These are phyloP conservation scores for Hanseniaspora gamundiae DNA, from an alignment of 1,139 yeast genomes.

Conservation along the genomic window DNA sequence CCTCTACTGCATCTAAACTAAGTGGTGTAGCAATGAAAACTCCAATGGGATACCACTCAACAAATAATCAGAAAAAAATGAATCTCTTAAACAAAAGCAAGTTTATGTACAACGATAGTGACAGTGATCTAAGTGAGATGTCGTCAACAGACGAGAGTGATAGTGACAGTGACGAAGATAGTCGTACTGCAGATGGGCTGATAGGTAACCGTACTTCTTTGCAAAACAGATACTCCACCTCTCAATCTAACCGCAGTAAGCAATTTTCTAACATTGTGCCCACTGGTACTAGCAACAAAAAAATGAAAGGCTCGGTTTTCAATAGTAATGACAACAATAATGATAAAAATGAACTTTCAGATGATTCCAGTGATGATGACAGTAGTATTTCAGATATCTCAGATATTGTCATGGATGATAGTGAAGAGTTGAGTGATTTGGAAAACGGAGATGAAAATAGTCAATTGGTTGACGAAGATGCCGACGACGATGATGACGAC, in stretches of 20 bases:
- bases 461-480: slow-evolving; percentile 8
- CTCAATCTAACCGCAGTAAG: background rate
- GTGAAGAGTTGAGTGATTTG: slow-evolving; percentile 4
- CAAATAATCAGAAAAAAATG: background rate
- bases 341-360: background rate
- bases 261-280: background rate
- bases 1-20: too few species aligned
- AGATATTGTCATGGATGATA: slow-evolving; percentile 2
- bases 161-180: background rate
- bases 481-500: slow-evolving; percentile 17
- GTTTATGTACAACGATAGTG: background rate
- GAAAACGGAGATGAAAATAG: slow-evolving; percentile 5
- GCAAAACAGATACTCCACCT: too few species aligned
- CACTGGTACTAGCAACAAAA: background rate
- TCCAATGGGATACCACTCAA: too few species aligned
- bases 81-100: background rate
- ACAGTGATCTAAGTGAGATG: background rate
- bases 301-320: background rate
- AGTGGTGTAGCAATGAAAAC: too few species aligned
- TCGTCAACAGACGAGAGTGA: background rate
- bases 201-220: background rate
- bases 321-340: background rate
- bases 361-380: background rate
- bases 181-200: background rate
- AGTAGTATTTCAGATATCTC: slow-evolving; percentile 1